A percentile compares a stretch with the other conserved stretches of the same genome.
phyloP scores from a whole-genome alignment of 495 filamentous ascomycete species.

The Lepidopterella palustris region DNA sequence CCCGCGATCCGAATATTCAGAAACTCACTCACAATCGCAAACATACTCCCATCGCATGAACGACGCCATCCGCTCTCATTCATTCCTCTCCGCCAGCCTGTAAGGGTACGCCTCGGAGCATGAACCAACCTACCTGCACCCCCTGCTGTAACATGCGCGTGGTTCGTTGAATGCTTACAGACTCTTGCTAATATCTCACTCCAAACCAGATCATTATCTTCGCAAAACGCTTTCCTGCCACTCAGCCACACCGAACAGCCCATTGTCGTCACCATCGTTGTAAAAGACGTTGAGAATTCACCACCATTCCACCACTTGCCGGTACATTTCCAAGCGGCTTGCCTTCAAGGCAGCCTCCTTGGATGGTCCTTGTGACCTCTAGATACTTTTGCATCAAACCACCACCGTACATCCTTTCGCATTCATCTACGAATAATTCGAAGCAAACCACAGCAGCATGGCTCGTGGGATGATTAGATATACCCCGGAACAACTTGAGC shows the following conservation, averaged over 20 bases:
- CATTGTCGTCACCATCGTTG: background rate
- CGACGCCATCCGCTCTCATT: background rate
- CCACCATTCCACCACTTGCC: background rate
- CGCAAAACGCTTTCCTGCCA: background rate
- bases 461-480: constrained; percentile 54
- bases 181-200: background rate
- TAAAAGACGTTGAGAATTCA: background rate
- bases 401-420: background rate
- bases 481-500: constrained; percentile 67
- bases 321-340: constrained; percentile 3
- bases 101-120: background rate
- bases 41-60: background rate
- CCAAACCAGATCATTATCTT: background rate
- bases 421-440: background rate
- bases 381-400: background rate
- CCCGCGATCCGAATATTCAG: background rate
- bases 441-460: constrained; percentile 17
- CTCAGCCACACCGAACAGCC: background rate
- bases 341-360: constrained; percentile 21
- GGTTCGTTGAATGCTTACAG: background rate
- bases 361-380: background rate
- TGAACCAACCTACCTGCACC: background rate
- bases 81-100: background rate
- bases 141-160: constrained; percentile 1
- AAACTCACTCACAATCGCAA: background rate